These are phyloP conservation scores for Arabidopsis suecica DNA, from an alignment of 345 rosid genomes.

Conservation along the genomic window DNA sequence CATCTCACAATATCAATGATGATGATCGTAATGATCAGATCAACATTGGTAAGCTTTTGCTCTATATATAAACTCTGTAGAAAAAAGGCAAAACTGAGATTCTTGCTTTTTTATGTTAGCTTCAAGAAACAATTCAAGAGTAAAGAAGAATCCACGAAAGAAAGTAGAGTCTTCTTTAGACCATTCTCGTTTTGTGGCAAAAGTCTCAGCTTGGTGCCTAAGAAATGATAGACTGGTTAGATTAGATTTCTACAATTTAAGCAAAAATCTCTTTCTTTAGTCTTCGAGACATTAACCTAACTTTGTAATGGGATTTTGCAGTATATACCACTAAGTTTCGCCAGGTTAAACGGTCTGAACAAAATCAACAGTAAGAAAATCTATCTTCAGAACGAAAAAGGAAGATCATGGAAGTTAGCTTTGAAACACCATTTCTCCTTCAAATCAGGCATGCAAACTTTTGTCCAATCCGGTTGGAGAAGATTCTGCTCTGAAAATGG, in stretches of 20 bases:
- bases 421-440: too few relatives aligned
- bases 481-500: slow-evolving; percentile 37
- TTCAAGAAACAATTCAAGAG: slow-evolving; percentile 22
- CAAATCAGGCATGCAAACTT: neutral
- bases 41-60: slow-evolving; percentile 21
- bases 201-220: slow-evolving; percentile 28
- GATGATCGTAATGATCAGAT: neutral
- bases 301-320: slow-evolving; percentile 10
- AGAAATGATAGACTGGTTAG: slow-evolving; percentile 27
- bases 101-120: neutral
- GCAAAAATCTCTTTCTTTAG: neutral
- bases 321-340: slow-evolving; percentile 21
- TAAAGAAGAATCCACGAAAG: slow-evolving; percentile 14
- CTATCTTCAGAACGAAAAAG: slow-evolving; percentile 17
- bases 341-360: slow-evolving; percentile 26
- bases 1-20: slow-evolving; percentile 16
- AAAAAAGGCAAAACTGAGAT: neutral
- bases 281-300: neutral
- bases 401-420: slow-evolving; percentile 23
- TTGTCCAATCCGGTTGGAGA: slow-evolving; percentile 29
- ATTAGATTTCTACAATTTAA: neutral
- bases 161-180: slow-evolving; percentile 1
- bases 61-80: neutral
- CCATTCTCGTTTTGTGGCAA: slow-evolving; percentile 20
- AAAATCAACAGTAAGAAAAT: slow-evolving; percentile 19